Conservation (phyloP, 768 basidiomycete genomes). For the Gymnopilus dilepis region DNA sequence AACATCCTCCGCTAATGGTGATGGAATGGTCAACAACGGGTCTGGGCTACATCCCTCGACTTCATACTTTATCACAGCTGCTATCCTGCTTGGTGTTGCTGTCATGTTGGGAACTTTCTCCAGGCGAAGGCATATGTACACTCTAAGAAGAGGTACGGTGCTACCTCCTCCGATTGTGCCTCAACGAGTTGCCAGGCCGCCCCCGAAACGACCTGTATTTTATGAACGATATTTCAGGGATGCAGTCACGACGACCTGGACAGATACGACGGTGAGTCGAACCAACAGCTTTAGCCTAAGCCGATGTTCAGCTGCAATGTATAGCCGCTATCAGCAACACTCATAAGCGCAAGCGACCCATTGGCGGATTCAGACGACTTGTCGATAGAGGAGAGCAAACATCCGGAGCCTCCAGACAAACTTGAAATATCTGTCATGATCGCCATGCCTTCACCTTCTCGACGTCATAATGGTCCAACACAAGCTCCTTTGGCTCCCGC, state of each 20-base stretch:
- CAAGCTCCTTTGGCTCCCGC: background rate
- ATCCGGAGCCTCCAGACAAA: conserved; percentile 12
- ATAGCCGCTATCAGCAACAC: conserved; percentile 31
- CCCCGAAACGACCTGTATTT: conserved; percentile 16
- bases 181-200: conserved; percentile 15
- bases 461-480: background rate
- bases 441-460: conserved; percentile 44
- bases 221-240: conserved; percentile 16
- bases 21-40: conserved; percentile 14
- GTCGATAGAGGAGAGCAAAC: conserved; percentile 3
- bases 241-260: conserved; percentile 20
- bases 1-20: background rate
- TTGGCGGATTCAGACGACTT: background rate
- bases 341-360: conserved; percentile 8
- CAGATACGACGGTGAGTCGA: conserved; percentile 24
- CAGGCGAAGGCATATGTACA: conserved; percentile 39
- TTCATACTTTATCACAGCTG: conserved; percentile 54
- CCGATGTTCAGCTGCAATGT: background rate
- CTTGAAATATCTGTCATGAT: conserved; percentile 52
- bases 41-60: conserved; percentile 51
- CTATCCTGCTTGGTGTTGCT: conserved; percentile 53
- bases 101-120: conserved; percentile 54
- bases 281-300: too few relatives aligned
- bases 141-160: conserved; percentile 29
- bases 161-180: conserved; percentile 15